Percentiles rank a stretch among this genome's conserved stretches.
Conservation (phyloP, 106 monocot genomes). For the Hemerocallis citrina region DNA sequence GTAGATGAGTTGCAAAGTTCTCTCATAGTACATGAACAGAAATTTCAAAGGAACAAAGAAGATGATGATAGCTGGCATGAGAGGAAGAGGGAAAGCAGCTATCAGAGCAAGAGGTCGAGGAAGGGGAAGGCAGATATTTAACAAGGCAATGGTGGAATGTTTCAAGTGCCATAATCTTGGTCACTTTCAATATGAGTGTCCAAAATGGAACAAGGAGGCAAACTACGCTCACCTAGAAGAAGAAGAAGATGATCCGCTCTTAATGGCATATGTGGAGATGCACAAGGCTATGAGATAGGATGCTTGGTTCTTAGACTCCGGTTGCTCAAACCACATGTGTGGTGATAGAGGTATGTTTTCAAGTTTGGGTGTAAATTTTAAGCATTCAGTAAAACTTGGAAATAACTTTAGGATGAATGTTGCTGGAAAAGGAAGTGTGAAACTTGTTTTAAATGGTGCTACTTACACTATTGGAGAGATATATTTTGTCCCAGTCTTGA, state of each 20-base stretch:
- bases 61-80: not conserved
- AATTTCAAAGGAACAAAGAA: slow-evolving; percentile 1
- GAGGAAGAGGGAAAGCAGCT: not conserved
- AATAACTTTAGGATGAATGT: not conserved
- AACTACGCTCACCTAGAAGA: not conserved
- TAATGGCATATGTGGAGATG: slow-evolving; percentile 3
- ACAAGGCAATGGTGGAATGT: not conserved
- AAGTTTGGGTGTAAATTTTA: not conserved
- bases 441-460: not conserved
- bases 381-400: not conserved
- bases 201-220: slow-evolving; percentile 1
- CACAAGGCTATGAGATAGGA: not conserved
- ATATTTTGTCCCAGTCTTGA: not conserved
- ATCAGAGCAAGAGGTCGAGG: not conserved
- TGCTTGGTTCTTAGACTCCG: slow-evolving; percentile 4
- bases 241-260: not conserved
- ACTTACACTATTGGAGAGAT: not conserved
- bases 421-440: not conserved
- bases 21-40: not conserved
- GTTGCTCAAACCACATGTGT: slow-evolving; percentile 8
- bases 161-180: not conserved
- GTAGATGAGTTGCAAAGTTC: not conserved
- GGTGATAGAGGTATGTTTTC: not conserved
- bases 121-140: not conserved
- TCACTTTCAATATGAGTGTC: slow-evolving; percentile 1